A percentile compares a stretch with the other conserved stretches of the same genome.
phyloP scores from a whole-genome alignment of 2,329 filamentous ascomycete genomes.

The Alternaria ethzedia region DNA sequence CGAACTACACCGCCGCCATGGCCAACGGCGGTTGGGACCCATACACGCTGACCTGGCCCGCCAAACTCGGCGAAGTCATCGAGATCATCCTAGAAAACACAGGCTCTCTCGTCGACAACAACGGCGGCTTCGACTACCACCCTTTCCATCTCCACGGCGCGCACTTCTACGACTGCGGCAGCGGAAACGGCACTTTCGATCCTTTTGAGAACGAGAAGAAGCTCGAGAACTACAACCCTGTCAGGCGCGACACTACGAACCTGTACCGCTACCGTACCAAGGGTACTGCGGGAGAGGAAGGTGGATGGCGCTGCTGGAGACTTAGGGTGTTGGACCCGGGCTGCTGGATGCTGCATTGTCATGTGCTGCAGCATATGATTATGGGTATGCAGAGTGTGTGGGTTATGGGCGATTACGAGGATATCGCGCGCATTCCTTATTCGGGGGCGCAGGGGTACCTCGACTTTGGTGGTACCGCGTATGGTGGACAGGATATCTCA shows the following conservation, averaged over 20 bases:
- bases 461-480: slow-evolving; percentile 53
- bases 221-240: slow-evolving; percentile 46
- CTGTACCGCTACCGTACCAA: slow-evolving; percentile 61
- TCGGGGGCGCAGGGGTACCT: slow-evolving; percentile 53
- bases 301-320: slow-evolving; percentile 68
- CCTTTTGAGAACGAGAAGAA: slow-evolving; percentile 56
- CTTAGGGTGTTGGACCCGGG: slow-evolving; percentile 59
- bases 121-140: slow-evolving; percentile 47
- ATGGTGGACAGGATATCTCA: slow-evolving; percentile 36
- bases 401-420: slow-evolving; percentile 53
- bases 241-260: slow-evolving; percentile 58
- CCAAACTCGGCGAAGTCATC: slow-evolving; percentile 62
- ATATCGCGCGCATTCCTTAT: slow-evolving; percentile 46
- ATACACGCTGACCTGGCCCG: slow-evolving; percentile 57
- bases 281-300: slow-evolving; percentile 49
- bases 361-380: slow-evolving; percentile 64
- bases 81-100: slow-evolving; percentile 59
- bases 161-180: slow-evolving; percentile 62
- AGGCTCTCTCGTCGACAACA: slow-evolving; percentile 20
- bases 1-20: slow-evolving; percentile 60
- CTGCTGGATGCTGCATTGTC: slow-evolving; percentile 69
- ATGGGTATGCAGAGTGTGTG: slow-evolving; percentile 61
- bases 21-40: slow-evolving; percentile 63
- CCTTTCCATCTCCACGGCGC: slow-evolving; percentile 64
- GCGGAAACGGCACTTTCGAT: slow-evolving; percentile 62